phyloP scores from a whole-genome alignment of 768 basidiomycete species.

The Tremella fuciformis region DNA sequence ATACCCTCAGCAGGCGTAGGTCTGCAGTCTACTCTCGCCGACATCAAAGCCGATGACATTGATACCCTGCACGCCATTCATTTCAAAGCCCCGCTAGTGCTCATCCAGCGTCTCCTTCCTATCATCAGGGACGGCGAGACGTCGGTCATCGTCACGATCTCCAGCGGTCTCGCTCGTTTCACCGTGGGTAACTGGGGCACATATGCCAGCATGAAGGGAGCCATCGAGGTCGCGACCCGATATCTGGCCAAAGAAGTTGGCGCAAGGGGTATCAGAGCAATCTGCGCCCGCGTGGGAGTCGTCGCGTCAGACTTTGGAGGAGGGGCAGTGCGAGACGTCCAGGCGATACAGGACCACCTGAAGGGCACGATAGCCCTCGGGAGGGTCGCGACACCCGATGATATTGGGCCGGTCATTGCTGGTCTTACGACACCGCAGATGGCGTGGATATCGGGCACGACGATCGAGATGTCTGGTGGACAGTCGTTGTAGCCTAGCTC shows the following conservation, averaged over 20 bases:
- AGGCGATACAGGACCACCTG: background rate
- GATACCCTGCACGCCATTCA: conserved; percentile 6
- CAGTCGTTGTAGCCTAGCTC: too few species aligned
- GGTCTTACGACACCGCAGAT: background rate
- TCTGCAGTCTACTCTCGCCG: background rate
- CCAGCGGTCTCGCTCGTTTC: conserved; percentile 4
- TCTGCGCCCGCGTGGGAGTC: background rate
- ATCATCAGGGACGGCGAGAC: conserved; percentile 10
- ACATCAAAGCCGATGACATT: conserved; percentile 2
- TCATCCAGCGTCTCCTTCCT: conserved; percentile 1
- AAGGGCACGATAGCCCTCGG: conserved; percentile 4
- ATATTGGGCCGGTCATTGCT: conserved; percentile 10
- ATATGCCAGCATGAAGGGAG: conserved; percentile 6
- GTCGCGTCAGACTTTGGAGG: conserved; percentile 11
- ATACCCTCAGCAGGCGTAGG: conserved; percentile 1
- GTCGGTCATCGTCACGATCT: conserved; percentile 6
- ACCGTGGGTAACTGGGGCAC: background rate
- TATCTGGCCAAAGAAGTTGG: conserved; percentile 13
- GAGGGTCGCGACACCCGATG: background rate
- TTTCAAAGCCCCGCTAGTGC: conserved; percentile 9
- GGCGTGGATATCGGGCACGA: conserved; percentile 4
- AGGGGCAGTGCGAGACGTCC: conserved; percentile 5
- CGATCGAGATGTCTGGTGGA: conserved; percentile 7
- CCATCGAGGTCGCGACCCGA: conserved; percentile 7
- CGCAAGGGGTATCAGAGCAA: conserved; percentile 1